Conservation (phyloP, 2,329 filamentous ascomycete genomes). For the Parafenestella ontariensis region DNA sequence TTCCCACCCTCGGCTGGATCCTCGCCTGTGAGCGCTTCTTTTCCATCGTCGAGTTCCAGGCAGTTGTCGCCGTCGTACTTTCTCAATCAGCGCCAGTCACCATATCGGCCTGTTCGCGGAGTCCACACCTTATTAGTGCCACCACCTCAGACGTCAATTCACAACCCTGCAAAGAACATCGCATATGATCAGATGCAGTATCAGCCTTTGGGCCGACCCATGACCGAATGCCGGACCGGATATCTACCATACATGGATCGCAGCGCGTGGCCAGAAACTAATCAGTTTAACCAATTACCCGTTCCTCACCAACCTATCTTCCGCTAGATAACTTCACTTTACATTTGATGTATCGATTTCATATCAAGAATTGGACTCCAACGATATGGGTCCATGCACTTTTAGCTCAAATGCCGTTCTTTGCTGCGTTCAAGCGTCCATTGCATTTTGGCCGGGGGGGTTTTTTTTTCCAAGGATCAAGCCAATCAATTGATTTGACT, state of each 20-base stretch:
- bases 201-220: slow-evolving; percentile 56
- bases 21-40: slow-evolving; percentile 76
- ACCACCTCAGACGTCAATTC: slow-evolving; percentile 79
- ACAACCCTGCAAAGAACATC: slow-evolving; percentile 57
- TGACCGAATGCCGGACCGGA: slow-evolving; percentile 54
- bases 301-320: slow-evolving; percentile 48
- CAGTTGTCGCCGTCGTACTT: slow-evolving; percentile 88
- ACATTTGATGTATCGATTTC: slow-evolving; percentile 18
- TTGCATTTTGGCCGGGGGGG: slow-evolving; percentile 43
- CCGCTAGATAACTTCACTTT: slow-evolving; percentile 26
- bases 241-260: slow-evolving; percentile 54
- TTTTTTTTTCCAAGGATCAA: slow-evolving; percentile 20
- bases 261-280: slow-evolving; percentile 46
- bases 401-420: slow-evolving; percentile 15
- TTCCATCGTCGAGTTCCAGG: slow-evolving; percentile 67
- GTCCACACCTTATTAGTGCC: slow-evolving; percentile 92
- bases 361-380: background rate
- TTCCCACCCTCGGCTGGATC: slow-evolving; percentile 61
- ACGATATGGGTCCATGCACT: slow-evolving; percentile 4
- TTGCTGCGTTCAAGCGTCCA: slow-evolving; percentile 48
- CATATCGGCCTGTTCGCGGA: slow-evolving; percentile 87
- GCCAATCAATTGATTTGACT: slow-evolving; percentile 20
- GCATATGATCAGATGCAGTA: slow-evolving; percentile 60
- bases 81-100: slow-evolving; percentile 85
- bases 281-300: slow-evolving; percentile 50